phyloP scores from a whole-genome alignment of 805 yeast genomes.

The Spathaspora hagerdaliae region DNA sequence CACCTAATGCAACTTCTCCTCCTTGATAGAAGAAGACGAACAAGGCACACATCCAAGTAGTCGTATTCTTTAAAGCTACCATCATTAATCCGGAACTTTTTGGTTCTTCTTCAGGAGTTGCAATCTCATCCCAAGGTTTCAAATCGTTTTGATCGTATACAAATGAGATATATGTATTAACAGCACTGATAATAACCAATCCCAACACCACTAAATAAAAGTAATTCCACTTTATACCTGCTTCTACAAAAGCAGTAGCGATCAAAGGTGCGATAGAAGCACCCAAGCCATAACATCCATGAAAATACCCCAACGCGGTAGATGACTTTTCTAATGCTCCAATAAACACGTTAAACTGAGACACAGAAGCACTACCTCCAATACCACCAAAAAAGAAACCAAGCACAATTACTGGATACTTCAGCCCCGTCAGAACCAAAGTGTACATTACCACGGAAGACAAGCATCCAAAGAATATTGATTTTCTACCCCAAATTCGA shows the following conservation, averaged over 20 bases:
- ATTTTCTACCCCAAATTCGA: slow-evolving; percentile 35
- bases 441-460: slow-evolving; percentile 39
- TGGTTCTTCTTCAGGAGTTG: not conserved
- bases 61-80: slow-evolving; percentile 34
- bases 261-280: slow-evolving; percentile 67
- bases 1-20: slow-evolving; percentile 63
- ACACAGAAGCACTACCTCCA: slow-evolving; percentile 47
- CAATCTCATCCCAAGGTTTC: slow-evolving; percentile 27
- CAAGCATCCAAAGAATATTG: slow-evolving; percentile 35
- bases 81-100: slow-evolving; percentile 18
- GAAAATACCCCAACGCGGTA: slow-evolving; percentile 56
- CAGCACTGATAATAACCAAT: slow-evolving; percentile 27
- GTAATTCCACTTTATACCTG: slow-evolving; percentile 50
- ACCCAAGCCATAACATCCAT: slow-evolving; percentile 70
- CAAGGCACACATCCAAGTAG: slow-evolving; percentile 47
- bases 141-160: slow-evolving; percentile 45
- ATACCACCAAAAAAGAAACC: slow-evolving; percentile 57
- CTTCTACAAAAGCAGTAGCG: slow-evolving; percentile 50
- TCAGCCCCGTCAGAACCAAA: slow-evolving; percentile 44
- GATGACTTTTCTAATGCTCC: slow-evolving; percentile 51
- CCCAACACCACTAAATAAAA: slow-evolving; percentile 49
- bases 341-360: slow-evolving; percentile 51
- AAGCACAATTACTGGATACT: slow-evolving; percentile 44
- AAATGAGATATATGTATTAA: slow-evolving; percentile 41
- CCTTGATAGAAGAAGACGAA: slow-evolving; percentile 65